Percentiles rank a stretch among this genome's conserved stretches.
phyloP scores from a whole-genome alignment of 2,329 filamentous ascomycete species.

The Amauroascus verrucosus region DNA sequence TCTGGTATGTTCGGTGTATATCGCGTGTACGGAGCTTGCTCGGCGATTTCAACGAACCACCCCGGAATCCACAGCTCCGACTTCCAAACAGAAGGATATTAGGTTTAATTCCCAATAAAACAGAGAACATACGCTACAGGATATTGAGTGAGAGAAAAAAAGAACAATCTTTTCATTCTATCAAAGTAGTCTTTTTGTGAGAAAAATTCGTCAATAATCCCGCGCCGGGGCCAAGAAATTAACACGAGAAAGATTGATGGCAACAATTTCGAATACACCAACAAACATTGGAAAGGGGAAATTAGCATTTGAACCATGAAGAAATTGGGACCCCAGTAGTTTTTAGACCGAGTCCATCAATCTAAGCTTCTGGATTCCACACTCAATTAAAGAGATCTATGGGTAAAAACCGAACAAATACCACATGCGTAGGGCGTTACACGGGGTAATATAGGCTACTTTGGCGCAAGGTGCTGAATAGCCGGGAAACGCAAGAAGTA shows the following conservation, averaged over 20 bases:
- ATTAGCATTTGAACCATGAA: neutral
- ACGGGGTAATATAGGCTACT: slow-evolving; percentile 1
- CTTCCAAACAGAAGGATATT: neutral
- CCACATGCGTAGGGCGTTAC: neutral
- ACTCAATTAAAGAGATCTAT: slow-evolving; percentile 4
- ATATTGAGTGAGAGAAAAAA: neutral
- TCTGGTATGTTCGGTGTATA: no score
- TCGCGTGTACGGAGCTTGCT: no score
- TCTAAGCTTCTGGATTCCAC: neutral
- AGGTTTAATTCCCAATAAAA: neutral
- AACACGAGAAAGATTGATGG: neutral
- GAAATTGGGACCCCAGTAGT: neutral
- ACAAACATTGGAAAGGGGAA: neutral
- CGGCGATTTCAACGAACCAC: neutral
- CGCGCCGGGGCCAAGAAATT: slow-evolving; percentile 10
- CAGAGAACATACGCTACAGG: neutral
- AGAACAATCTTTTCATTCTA: slow-evolving; percentile 6
- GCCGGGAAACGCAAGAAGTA: neutral
- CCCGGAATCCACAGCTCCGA: neutral
- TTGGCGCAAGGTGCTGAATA: slow-evolving; percentile 1
- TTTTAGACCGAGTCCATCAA: neutral
- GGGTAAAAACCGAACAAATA: slow-evolving; percentile 3
- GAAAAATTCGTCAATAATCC: slow-evolving; percentile 5
- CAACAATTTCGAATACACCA: neutral
- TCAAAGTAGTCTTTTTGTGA: slow-evolving; percentile 1